Base-by-base conservation (phyloP, 2,329 filamentous ascomycete species). In the Colletotrichum trifolii region DNA sequence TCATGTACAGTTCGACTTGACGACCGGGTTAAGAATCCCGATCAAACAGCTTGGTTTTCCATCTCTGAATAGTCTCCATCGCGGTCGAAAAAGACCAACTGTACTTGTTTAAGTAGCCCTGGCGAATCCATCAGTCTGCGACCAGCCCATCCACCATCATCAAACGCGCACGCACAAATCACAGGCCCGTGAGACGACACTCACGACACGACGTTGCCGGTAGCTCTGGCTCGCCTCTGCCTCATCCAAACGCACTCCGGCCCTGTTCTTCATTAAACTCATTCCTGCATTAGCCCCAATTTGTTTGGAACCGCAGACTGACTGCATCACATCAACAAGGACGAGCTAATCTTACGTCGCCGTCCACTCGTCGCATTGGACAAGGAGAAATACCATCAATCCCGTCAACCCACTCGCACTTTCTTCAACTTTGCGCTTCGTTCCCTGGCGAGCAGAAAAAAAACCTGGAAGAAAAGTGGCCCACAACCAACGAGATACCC, bases 181-280 rank as follows among this genome's bases (percentile, higher is more conserved):
- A 40, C 52, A 61, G 36, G 12, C 35, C 55, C 34, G 42, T 50
- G 34, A 25, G 17, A 11, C 12, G 36, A 43, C 39, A 25, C 4
- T 25, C 25, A 25, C 25, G 25, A 25, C 25, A 25, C 25, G 25
- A 25, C 25, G 25, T 25, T 25, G 25, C 25, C 25, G 25, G 25
- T 25, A 25, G 4, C 25, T 25, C 25, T 25, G 25, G 46, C 57
- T 38, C 54, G 54, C 42, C 53, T 46, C 10, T 46, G 13, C 17
- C 33, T 38, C 53, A 6, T 35, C 13, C 35, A 15, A 11, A 38
- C 46, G 38, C 13, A 25, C 47, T 13, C n/a, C 25, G 42, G 42
- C 58, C 63, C 52, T 53, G 57, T 48, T 56, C 63, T 52, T 63
- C 40, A 66, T 66, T 66, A 66, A 63, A 66, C 53, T 63, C 52